phyloP scores from a whole-genome alignment of 2,329 filamentous ascomycete genomes.

The Colletotrichum theobromicola region DNA sequence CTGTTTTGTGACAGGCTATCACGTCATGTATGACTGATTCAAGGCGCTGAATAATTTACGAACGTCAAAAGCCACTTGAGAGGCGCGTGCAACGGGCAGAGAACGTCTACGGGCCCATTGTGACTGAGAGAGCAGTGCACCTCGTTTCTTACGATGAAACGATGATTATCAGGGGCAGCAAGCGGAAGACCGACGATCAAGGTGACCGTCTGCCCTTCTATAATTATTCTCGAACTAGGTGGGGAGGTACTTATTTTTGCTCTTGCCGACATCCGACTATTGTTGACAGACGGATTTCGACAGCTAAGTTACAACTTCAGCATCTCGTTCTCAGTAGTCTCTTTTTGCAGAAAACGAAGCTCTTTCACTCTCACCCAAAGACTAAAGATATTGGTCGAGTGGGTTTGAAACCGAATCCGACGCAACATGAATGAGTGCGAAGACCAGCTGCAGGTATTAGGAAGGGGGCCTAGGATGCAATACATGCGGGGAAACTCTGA shows the following conservation, averaged over 20 bases:
- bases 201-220: not conserved
- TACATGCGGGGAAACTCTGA: not conserved
- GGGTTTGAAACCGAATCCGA: not conserved
- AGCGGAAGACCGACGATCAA: not conserved
- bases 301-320: not conserved
- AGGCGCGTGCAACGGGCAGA: not conserved
- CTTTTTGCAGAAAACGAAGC: not conserved
- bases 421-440: not conserved
- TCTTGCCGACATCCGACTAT: not conserved
- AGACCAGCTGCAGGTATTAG: not conserved
- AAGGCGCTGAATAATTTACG: not conserved
- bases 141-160: not conserved
- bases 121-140: not conserved
- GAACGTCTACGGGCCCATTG: not conserved
- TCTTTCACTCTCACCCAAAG: not conserved
- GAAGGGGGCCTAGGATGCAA: not conserved
- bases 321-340: not conserved
- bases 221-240: not conserved
- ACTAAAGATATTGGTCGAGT: not conserved
- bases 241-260: not conserved
- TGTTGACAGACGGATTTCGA: not conserved
- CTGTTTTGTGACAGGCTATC: constrained; percentile 29
- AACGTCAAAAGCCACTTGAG: not conserved
- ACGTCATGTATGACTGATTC: not conserved
- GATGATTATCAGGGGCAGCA: not conserved